Conservation (phyloP, 2,329 filamentous ascomycete genomes). For the Anthostomella pinea region DNA sequence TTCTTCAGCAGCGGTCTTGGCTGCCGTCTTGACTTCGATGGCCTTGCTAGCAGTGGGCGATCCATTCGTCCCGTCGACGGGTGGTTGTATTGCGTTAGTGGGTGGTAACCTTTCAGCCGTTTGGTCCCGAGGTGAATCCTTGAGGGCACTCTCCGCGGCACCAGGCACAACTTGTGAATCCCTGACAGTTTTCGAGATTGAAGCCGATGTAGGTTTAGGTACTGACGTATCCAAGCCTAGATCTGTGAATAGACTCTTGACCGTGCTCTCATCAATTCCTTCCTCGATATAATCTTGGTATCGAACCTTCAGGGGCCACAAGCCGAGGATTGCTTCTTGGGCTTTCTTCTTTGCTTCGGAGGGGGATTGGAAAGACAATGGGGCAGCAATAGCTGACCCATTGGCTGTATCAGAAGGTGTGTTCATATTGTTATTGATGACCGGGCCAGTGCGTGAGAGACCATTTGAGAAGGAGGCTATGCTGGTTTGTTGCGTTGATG, state of each 20-base stretch:
- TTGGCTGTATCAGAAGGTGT: constrained; percentile 1
- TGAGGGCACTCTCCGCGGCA: constrained; percentile 3
- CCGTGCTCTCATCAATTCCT: constrained; percentile 62
- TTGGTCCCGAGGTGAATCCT: too few species aligned
- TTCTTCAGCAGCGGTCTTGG: constrained; percentile 32
- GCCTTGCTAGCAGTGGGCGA: too few species aligned
- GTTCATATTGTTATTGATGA: not conserved
- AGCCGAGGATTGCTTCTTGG: constrained; percentile 62
- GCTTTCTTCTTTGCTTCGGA: constrained; percentile 55
- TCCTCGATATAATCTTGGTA: constrained; percentile 73
- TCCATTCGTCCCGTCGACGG: too few species aligned
- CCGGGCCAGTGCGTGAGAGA: not conserved
- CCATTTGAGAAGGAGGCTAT: not conserved
- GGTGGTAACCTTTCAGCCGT: too few species aligned
- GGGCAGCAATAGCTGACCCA: not conserved
- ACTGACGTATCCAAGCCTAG: constrained; percentile 55
- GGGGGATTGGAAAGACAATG: constrained; percentile 27
- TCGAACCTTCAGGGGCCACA: constrained; percentile 65
- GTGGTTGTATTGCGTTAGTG: too few species aligned
- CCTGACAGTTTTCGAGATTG: constrained; percentile 6
- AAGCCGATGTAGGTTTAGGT: constrained; percentile 20
- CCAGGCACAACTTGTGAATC: constrained; percentile 5
- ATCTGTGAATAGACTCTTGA: constrained; percentile 65
- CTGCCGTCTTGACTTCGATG: constrained; percentile 14
- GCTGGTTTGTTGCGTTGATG: too few species aligned